Evolutionary conservation across 2,329 filamentous ascomycete species (phyloP).

Genomic region (Curvularia verruculosa): DNA sequence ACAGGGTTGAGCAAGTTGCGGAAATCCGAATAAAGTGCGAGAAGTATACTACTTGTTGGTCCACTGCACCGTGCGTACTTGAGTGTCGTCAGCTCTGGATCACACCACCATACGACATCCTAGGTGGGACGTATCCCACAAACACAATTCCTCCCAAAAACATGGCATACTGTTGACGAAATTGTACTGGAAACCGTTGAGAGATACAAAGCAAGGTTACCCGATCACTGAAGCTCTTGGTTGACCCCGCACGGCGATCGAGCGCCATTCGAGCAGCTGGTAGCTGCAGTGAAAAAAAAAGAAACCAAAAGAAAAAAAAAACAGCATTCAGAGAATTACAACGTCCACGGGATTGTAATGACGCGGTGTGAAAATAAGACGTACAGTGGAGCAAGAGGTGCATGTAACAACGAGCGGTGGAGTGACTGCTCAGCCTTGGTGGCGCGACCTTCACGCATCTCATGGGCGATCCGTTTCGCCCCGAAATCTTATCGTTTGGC

Average conservation of each 20-base stretch:
- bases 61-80: constrained; percentile 4
- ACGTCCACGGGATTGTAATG: not conserved
- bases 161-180: not conserved
- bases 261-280: not conserved
- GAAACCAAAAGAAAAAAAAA: not conserved
- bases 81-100: not conserved
- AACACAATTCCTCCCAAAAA: not conserved
- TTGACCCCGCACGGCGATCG: constrained; percentile 16
- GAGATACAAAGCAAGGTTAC: not conserved
- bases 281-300: not conserved
- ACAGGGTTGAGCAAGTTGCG: not conserved
- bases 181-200: not conserved
- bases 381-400: not conserved
- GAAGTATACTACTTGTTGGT: not conserved
- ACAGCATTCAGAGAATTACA: not conserved
- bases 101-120: constrained; percentile 1
- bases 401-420: constrained; percentile 20
- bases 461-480: constrained; percentile 12
- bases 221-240: not conserved
- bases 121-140: not conserved
- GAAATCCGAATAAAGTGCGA: constrained; percentile 9
- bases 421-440: constrained; percentile 26
- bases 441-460: constrained; percentile 29
- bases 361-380: not conserved
- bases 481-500: constrained; percentile 19